Base-by-base conservation (phyloP, 148 eudicot genomes). In the Salicornia ramosissima region DNA sequence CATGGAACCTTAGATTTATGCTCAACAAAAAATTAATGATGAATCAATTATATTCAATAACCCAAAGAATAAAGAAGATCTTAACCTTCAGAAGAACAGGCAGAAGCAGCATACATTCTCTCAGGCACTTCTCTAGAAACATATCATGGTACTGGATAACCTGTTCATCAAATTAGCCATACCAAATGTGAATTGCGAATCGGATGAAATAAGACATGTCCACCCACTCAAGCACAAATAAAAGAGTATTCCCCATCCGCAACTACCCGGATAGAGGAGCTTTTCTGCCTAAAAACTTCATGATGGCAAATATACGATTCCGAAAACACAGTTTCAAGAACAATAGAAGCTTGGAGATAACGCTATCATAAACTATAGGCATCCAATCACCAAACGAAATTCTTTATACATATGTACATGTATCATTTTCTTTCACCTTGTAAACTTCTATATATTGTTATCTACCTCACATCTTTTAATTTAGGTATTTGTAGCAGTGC, bases 91-190 rank as follows among this genome's bases (percentile, higher is more conserved):
- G 77, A 74, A 91, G 91, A 75, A 80, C 90, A 28, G 99, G 99
- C 57, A 93, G 80, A 79, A 95, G 99, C 53, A 95, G 90, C 85
- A 91, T 86, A 78, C 99, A 95, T 77, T 95, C 99, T 80, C 91
- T 85, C 64, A 95, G 80, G 71, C 99, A 91, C 80, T 95, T 95
- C 60, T 91, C 85, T 29, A 95, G 93, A 73, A 95, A 91, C 73
- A 86, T 73, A 71, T 95, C 94, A 69, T 89, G 96, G 77, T 83
- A 84, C 46, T 87, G 88, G 68, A 92, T 85, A 72, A 92, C 96
- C 96, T 92, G 81, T 59, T 74, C 22, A 59, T 14, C 29, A 60
- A 54, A 71, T 22, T 16, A 15, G 59, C 42, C 30, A 53, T 18
- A 30, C 25, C 15, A 1, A 68, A 24, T 21, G 61, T 49, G 36